These are phyloP conservation scores for Kondoa malvinella DNA, from an alignment of 768 basidiomycete species.

Conservation along the genomic window DNA sequence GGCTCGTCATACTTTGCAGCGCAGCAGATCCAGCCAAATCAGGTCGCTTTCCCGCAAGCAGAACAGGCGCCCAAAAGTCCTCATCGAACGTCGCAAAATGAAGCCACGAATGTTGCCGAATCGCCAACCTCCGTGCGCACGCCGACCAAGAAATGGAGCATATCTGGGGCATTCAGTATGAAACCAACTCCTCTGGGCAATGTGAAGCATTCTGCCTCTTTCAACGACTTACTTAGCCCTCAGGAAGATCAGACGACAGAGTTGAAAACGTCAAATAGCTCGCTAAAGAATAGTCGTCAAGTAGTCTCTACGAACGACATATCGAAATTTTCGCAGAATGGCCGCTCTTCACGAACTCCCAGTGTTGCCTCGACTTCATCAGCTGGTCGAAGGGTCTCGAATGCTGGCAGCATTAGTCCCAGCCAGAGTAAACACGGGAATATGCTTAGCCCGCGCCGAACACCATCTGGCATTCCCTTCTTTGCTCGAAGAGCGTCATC, in stretches of 20 bases:
- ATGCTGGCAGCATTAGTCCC: background rate
- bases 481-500: constrained; percentile 72
- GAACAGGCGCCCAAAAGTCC: background rate
- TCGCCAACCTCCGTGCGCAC: constrained; percentile 27
- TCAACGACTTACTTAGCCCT: background rate
- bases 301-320: background rate
- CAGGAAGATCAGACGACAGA: background rate
- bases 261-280: background rate
- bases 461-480: constrained; percentile 39
- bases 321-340: background rate
- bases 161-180: constrained; percentile 51
- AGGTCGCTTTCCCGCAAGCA: background rate
- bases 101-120: constrained; percentile 1
- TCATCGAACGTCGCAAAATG: background rate
- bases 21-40: background rate
- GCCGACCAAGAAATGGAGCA: constrained; percentile 93
- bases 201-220: constrained; percentile 43
- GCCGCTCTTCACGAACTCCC: background rate
- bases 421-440: background rate
- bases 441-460: constrained; percentile 14
- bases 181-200: constrained; percentile 4
- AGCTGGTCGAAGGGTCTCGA: background rate
- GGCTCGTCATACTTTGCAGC: background rate
- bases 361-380: background rate
- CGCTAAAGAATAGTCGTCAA: background rate